Evolutionary conservation across 164 flowering plant species (phyloP), one percentile per base, ranked within the genome.

Genomic region (Dillenia turbinata): DNA sequence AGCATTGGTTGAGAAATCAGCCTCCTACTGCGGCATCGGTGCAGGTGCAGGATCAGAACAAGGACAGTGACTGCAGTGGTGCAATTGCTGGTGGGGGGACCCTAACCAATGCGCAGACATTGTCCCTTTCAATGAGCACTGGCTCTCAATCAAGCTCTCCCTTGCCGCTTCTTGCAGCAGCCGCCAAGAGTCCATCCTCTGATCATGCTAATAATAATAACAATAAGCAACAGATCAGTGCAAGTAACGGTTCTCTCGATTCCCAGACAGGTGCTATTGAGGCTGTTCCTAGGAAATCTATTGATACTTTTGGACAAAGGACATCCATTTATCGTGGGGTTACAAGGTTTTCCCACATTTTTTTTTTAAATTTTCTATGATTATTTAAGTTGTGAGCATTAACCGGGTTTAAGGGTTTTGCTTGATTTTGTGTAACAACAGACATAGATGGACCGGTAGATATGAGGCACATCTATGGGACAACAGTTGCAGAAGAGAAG

Each of bases 391-490:
- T 52, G 51, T 33, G 7, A 44, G 58, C 40, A 33, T 46, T 13
- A 49, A 61, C 77, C 88, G 97, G 40, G 40, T 33, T 33, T 33
- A 33, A 33, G 40, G 40, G 40, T 33, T 10, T 33, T 43, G 17
- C 14, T 24, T 50, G 12, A 59, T 46, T 52, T 54, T 33, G 7
- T 48, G 44, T 33, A 33, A 26, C n/a, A 49, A 61, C 77, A 93
- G 97, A 69, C 98, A 93, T 72, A 84, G 98, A 70, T 92, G 98
- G 98, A 92, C 98, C 1, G 97, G 97, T 7, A 84, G 96, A 80
- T 92, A 88, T 72, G 98, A 92, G 66, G 98, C 98, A 45, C 98
- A 92, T 87, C 70, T 92, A 9, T 90, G 98, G 98, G 98, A 92
- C 63, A 92, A 92, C 60, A 92, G 97, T 55, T 92, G 96, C 70